A percentile compares a stretch with the other conserved stretches of the same genome.
Conservation (phyloP, 1,284 basidiomycete species). For the Ustilago curta region DNA sequence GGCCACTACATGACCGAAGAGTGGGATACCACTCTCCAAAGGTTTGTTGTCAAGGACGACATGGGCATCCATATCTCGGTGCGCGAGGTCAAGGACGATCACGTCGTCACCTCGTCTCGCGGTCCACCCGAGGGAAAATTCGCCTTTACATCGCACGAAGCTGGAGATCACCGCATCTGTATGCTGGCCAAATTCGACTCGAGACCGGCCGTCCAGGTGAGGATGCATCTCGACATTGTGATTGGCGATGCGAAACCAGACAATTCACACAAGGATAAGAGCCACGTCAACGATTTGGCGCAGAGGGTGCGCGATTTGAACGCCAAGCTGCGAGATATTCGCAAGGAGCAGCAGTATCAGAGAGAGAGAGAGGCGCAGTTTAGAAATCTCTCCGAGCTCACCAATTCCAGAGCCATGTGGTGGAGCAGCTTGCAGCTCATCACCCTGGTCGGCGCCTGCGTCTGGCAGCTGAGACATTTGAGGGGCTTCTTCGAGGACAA, state of each 20-base stretch:
- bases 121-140: constrained; percentile 91
- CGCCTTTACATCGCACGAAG: constrained; percentile 95
- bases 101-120: constrained; percentile 78
- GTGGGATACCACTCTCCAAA: constrained; percentile 81
- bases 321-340: constrained; percentile 88
- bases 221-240: constrained; percentile 92
- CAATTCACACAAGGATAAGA: constrained; percentile 61
- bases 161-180: constrained; percentile 97
- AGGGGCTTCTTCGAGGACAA: constrained; percentile 67
- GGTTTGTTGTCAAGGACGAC: constrained; percentile 80
- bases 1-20: constrained; percentile 80
- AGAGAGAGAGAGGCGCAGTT: constrained; percentile 90
- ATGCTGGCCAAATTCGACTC: constrained; percentile 78
- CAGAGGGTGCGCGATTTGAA: constrained; percentile 90
- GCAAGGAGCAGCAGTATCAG: constrained; percentile 97
- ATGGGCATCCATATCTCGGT: constrained; percentile 92
- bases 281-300: constrained; percentile 86
- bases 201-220: constrained; percentile 81
- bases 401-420: constrained; percentile 91
- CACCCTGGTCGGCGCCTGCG: constrained; percentile 84
- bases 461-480: constrained; percentile 92
- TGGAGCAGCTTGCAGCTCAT: constrained; percentile 89
- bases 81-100: constrained; percentile 54
- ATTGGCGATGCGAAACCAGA: constrained; percentile 88
- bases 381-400: constrained; percentile 85